A percentile compares a stretch with the other conserved stretches of the same genome.
These are phyloP conservation scores for Graphilbum fragrans DNA, from an alignment of 2,329 filamentous ascomycete genomes.

Conservation along the genomic window DNA sequence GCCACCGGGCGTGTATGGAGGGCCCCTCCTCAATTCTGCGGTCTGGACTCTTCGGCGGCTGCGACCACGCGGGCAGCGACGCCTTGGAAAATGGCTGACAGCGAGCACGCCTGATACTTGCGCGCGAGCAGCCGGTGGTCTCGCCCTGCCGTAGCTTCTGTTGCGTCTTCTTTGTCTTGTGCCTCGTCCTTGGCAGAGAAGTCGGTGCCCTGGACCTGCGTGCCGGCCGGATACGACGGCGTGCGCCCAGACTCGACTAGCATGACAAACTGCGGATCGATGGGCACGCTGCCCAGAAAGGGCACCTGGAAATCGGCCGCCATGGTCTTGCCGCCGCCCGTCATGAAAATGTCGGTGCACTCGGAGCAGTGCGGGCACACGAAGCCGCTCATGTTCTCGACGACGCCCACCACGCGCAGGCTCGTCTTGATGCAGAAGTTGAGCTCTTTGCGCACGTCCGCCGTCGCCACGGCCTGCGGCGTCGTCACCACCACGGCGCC, in stretches of 20 bases:
- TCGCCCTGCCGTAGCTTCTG: constrained; percentile 19
- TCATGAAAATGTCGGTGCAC: constrained; percentile 87
- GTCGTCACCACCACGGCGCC: constrained; percentile 94
- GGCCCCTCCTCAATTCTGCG: constrained; percentile 12
- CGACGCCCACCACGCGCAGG: constrained; percentile 70
- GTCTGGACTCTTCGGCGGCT: constrained; percentile 16
- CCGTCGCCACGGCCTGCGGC: constrained; percentile 84
- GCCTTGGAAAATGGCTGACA: constrained; percentile 54
- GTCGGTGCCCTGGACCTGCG: constrained; percentile 44
- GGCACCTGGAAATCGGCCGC: constrained; percentile 71
- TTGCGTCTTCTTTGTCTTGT: constrained; percentile 13
- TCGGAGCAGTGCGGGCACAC: constrained; percentile 72
- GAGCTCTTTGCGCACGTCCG: constrained; percentile 87
- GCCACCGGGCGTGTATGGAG: no score
- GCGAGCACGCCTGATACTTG: constrained; percentile 62
- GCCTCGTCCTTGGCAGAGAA: constrained; percentile 24
- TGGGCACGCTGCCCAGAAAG: constrained; percentile 78
- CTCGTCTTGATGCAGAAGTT: constrained; percentile 85
- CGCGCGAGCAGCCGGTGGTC: constrained; percentile 40
- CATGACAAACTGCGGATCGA: constrained; percentile 84
- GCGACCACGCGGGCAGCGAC: constrained; percentile 45
- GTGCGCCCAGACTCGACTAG: constrained; percentile 63
- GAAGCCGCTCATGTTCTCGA: constrained; percentile 95
- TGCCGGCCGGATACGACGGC: constrained; percentile 60
- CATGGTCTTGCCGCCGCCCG: constrained; percentile 83